Percentiles rank a stretch among this genome's conserved stretches.
Conservation (phyloP, 2,329 filamentous ascomycete genomes). For the Blumeria hordei region DNA sequence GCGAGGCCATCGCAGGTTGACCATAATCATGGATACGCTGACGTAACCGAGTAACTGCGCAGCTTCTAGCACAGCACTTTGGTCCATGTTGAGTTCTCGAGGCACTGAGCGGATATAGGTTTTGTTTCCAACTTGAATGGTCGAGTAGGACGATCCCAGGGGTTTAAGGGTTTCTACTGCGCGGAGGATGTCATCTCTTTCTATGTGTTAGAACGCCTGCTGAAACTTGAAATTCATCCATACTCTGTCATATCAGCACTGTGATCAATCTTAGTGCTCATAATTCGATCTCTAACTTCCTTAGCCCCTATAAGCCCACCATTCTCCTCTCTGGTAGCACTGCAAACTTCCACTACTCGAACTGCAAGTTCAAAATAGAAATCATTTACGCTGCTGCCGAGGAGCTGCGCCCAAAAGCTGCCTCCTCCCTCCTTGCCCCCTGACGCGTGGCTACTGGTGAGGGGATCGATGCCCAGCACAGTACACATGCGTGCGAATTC, state of each 20-base stretch:
- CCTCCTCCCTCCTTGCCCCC: slow-evolving; percentile 24
- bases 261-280: slow-evolving; percentile 48
- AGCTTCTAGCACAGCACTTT: slow-evolving; percentile 76
- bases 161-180: slow-evolving; percentile 73
- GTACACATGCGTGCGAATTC: slow-evolving; percentile 98
- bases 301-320: slow-evolving; percentile 70
- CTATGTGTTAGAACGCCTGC: slow-evolving; percentile 4
- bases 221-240: slow-evolving; percentile 9
- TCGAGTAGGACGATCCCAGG: slow-evolving; percentile 66
- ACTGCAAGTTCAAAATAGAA: slow-evolving; percentile 97
- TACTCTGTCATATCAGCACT: slow-evolving; percentile 56
- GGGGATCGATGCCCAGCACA: slow-evolving; percentile 84
- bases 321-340: slow-evolving; percentile 68
- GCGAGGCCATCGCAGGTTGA: slow-evolving; percentile 67
- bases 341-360: slow-evolving; percentile 80
- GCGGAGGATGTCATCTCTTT: slow-evolving; percentile 64
- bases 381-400: slow-evolving; percentile 81
- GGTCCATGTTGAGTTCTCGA: slow-evolving; percentile 85
- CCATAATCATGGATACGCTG: slow-evolving; percentile 65
- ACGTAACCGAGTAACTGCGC: slow-evolving; percentile 79
- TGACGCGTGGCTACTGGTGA: slow-evolving; percentile 40
- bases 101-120: slow-evolving; percentile 81
- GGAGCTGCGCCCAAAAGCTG: slow-evolving; percentile 78
- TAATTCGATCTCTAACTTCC: slow-evolving; percentile 57
- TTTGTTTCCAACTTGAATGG: slow-evolving; percentile 61